Percentiles rank a stretch among this genome's conserved stretches.
phyloP scores from a whole-genome alignment of 1,284 basidiomycete genomes.

The Melanopsichium pennsylvanicum region DNA sequence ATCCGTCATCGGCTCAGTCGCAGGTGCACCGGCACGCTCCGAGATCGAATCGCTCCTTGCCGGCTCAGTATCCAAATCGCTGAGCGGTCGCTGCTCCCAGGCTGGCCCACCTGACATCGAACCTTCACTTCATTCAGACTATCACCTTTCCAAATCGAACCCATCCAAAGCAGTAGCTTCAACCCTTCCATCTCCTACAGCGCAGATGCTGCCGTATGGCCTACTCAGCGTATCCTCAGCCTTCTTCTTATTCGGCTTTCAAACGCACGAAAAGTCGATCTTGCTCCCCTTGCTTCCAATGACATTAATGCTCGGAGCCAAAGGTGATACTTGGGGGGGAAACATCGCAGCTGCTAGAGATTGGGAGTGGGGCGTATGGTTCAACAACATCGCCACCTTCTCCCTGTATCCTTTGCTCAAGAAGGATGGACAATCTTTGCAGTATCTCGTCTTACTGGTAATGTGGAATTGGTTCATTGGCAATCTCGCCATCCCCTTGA shows the following conservation, averaged over 20 bases:
- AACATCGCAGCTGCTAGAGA: slow-evolving; percentile 69
- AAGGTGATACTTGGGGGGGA: slow-evolving; percentile 65
- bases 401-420: slow-evolving; percentile 88
- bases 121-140: slow-evolving; percentile 56
- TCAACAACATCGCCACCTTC: slow-evolving; percentile 86
- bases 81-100: slow-evolving; percentile 15
- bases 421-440: slow-evolving; percentile 78
- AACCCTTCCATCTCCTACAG: slow-evolving; percentile 74
- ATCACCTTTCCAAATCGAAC: slow-evolving; percentile 38
- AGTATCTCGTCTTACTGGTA: slow-evolving; percentile 74
- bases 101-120: slow-evolving; percentile 2
- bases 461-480: slow-evolving; percentile 86
- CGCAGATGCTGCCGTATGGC: slow-evolving; percentile 61
- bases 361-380: slow-evolving; percentile 79
- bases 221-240: slow-evolving; percentile 70
- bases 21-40: slow-evolving; percentile 21
- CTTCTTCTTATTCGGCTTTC: slow-evolving; percentile 94
- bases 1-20: slow-evolving; percentile 35
- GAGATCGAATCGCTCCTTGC: slow-evolving; percentile 51
- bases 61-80: slow-evolving; percentile 34
- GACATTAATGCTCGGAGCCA: slow-evolving; percentile 77
- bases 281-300: slow-evolving; percentile 85
- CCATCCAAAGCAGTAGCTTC: slow-evolving; percentile 70
- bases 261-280: slow-evolving; percentile 93
- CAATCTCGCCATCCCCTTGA: slow-evolving; percentile 13